Evolutionary conservation across 2,329 filamentous ascomycete species (phyloP), one percentile per base, ranked within the genome.

Genomic region (Hirsutella thompsonii): DNA sequence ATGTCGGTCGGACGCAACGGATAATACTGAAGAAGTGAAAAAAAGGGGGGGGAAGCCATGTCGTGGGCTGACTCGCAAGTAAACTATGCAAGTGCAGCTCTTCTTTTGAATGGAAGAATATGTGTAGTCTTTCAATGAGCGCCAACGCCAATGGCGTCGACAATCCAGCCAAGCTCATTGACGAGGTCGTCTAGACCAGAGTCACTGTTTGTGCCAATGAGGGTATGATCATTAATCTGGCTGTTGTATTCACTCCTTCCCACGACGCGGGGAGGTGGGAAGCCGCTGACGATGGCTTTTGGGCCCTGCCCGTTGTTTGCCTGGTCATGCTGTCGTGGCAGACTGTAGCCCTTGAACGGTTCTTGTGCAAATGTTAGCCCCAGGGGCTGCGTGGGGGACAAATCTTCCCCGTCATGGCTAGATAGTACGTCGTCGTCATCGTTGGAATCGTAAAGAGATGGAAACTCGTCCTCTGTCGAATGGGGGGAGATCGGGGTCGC

Each of bases 81-180:
- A n/a, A n/a, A n/a, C n/a, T n/a, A n/a, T n/a, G n/a, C n/a, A n/a
- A n/a, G n/a, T n/a, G n/a, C n/a, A n/a, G n/a, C n/a, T n/a, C n/a
- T n/a, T 26, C 23, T 6, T 26, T 11, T 26, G 23, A 6, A 11
- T 6, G 11, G 11, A 26, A 26, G 23, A 6, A 6, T 11, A 26
- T 26, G 23, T 26, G 23, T 11, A 26, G n/a, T n/a, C n/a, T n/a
- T 14, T 52, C 42, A 57, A 37, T 46, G 35, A 13, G 40, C 38
- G 47, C 58, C 61, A 21, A 51, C 56, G 39, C 59, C 58, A 46
- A 75, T 70, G 20, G 64, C 57, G 26, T 66, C 62, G 10, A 65
- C 67, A 53, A 75, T 69, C 69, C 70, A 74, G 41, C 67, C 62
- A 45, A 74, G 56, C 51, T 75, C 72, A 39, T 47, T 58, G 34